Evolutionary conservation across 1,284 basidiomycete species (phyloP).

Genomic region (Leccinum pachyderme): DNA sequence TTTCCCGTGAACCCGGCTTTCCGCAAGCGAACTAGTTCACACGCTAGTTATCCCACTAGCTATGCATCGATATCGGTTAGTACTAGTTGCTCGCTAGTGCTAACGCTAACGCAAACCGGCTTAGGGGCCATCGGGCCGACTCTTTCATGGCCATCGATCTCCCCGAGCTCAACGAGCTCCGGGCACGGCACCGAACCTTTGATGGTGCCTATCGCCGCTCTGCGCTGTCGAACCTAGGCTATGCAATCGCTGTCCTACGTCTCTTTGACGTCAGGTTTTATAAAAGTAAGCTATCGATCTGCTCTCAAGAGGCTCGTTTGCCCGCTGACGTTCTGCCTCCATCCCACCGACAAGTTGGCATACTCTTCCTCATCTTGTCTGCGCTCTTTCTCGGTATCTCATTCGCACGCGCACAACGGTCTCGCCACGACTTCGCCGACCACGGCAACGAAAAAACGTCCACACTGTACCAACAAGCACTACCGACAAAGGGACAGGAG

Average conservation of each 20-base stretch:
- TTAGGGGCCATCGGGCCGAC: conserved; percentile 57
- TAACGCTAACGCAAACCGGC: neutral
- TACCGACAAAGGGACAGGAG: conserved; percentile 56
- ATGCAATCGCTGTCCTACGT: conserved; percentile 70
- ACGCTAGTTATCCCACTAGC: conserved; percentile 3
- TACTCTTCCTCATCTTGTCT: conserved; percentile 68
- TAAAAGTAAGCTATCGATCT: conserved; percentile 47
- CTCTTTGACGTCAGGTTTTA: conserved; percentile 74
- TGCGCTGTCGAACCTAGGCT: conserved; percentile 72
- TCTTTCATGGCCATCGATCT: conserved; percentile 60
- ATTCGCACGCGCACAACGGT: conserved; percentile 60
- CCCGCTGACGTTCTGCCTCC: neutral
- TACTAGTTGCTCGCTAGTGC: too few relatives aligned
- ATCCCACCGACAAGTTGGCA: conserved; percentile 52
- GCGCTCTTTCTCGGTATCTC: conserved; percentile 58
- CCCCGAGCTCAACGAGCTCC: conserved; percentile 68
- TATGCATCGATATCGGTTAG: conserved; percentile 31
- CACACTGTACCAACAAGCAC: conserved; percentile 20
- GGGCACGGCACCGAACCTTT: conserved; percentile 78
- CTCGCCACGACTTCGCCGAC: conserved; percentile 75
- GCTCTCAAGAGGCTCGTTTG: neutral
- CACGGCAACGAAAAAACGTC: conserved; percentile 31
- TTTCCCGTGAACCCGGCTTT: conserved; percentile 1
- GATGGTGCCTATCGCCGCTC: conserved; percentile 79
- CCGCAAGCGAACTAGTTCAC: conserved; percentile 21